Evolutionary conservation across 2,329 filamentous ascomycete genomes (phyloP).

Genomic region (Fusarium papillatum): DNA sequence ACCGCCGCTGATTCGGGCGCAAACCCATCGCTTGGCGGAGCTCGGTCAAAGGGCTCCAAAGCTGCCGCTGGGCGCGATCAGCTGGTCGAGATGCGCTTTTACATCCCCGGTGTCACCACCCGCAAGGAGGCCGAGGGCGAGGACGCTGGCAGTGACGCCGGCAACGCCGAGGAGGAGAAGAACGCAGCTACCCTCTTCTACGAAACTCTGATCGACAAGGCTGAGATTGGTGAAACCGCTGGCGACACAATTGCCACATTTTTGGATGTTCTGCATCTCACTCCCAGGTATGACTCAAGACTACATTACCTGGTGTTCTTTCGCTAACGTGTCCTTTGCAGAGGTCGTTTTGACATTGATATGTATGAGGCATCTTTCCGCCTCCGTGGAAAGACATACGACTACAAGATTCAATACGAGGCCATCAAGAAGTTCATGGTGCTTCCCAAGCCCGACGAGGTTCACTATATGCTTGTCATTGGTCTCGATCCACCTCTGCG

Average conservation of each 20-base stretch:
- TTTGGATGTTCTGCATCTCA: conserved; percentile 96
- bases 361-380: conserved; percentile 99
- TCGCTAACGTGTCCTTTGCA: conserved; percentile 51
- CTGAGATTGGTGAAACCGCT: conserved; percentile 98
- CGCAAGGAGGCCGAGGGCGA: conserved; percentile 79
- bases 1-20: conserved; percentile 80
- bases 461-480: conserved; percentile 94
- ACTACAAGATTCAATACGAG: conserved; percentile 99
- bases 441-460: conserved; percentile 97
- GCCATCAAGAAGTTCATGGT: conserved; percentile 99
- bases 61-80: conserved; percentile 91
- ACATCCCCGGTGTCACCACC: conserved; percentile 92
- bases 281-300: conserved; percentile 75
- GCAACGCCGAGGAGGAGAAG: conserved; percentile 76
- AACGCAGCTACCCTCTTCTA: conserved; percentile 98
- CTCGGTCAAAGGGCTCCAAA: conserved; percentile 85
- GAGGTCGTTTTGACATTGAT: conserved; percentile 99
- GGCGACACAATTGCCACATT: conserved; percentile 98
- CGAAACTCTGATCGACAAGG: conserved; percentile 97
- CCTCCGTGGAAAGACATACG: conserved; percentile 97
- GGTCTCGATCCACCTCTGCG: conserved; percentile 95
- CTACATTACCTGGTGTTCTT: not conserved
- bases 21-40: conserved; percentile 81
- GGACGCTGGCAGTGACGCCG: conserved; percentile 74
- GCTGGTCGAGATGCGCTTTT: conserved; percentile 98